A percentile compares a stretch with the other conserved stretches of the same genome.
Conservation (phyloP, 345 rosid species). For the Populus alba region DNA sequence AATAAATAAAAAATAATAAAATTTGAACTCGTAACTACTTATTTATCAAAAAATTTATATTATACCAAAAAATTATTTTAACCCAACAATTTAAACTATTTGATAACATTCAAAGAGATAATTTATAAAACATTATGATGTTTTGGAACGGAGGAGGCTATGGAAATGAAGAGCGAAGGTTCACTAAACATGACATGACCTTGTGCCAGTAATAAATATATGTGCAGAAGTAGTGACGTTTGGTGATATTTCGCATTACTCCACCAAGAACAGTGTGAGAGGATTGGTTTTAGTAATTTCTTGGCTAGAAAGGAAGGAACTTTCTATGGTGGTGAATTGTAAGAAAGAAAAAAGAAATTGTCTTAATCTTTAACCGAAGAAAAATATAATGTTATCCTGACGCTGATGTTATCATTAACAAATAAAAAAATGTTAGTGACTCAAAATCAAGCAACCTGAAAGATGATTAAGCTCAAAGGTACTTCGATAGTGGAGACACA, state of each 20-base stretch:
- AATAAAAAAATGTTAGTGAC: too few relatives aligned
- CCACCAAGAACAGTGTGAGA: background rate
- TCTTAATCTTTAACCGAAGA: background rate
- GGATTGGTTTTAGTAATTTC: background rate
- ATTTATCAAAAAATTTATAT: too few relatives aligned
- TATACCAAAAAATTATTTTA: too few relatives aligned
- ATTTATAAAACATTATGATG: too few relatives aligned
- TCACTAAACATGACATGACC: background rate
- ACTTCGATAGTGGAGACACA: too few relatives aligned
- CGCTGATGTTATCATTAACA: too few relatives aligned
- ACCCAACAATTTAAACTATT: accelerated
- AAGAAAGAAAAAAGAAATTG: too few relatives aligned
- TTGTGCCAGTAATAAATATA: background rate
- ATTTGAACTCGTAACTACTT: too few relatives aligned
- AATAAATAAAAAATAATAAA: accelerated
- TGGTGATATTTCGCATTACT: background rate
- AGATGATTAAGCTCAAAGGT: background rate
- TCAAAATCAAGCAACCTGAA: background rate
- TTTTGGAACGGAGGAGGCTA: background rate
- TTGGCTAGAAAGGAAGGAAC: background rate
- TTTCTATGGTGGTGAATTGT: background rate
- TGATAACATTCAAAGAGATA: too few relatives aligned
- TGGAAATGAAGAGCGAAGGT: background rate
- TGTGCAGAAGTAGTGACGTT: too few relatives aligned
- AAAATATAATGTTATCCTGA: too few relatives aligned